A percentile compares a stretch with the other conserved stretches of the same genome.
Evolutionary conservation across 164 flowering plant genomes (phyloP).

Genomic region (Magnolia changhungtana): DNA sequence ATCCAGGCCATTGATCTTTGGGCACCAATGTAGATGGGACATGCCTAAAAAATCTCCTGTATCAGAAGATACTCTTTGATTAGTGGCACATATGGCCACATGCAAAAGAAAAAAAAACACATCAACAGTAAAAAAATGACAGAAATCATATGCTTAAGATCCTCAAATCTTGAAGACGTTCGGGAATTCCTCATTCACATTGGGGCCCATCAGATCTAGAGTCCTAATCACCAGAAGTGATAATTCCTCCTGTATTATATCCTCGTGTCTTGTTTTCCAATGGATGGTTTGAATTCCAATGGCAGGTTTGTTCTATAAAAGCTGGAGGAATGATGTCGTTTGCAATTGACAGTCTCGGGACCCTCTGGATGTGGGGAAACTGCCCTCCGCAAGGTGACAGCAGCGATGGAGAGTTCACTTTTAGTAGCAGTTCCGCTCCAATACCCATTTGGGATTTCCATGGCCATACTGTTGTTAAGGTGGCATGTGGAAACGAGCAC

Average conservation of each 20-base stretch:
- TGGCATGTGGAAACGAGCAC: conserved; percentile 95
- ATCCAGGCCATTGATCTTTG: no score
- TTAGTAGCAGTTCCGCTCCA: conserved; percentile 46
- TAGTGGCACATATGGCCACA: no score
- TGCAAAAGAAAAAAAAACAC: no score
- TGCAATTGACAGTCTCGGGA: conserved; percentile 78
- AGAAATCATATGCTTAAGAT: neutral
- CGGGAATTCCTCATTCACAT: neutral
- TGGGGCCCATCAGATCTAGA: neutral
- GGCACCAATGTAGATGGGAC: no score
- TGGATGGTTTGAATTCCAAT: conserved; percentile 5
- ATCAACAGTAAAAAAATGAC: no score
- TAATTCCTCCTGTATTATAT: neutral
- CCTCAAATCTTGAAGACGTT: neutral
- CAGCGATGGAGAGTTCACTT: conserved; percentile 36
- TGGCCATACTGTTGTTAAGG: conserved; percentile 82
- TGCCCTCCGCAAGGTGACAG: conserved; percentile 41
- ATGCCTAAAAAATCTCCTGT: no score
- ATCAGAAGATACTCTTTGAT: no score
- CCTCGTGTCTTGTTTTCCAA: neutral
- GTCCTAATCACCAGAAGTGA: neutral
- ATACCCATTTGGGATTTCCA: conserved; percentile 64
- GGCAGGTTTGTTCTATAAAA: conserved; percentile 57
- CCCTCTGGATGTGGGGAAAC: conserved; percentile 94
- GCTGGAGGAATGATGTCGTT: conserved; percentile 94